Evolutionary conservation across 176 grass and related monocot species (phyloP), one percentile per base, ranked within the genome.

Genomic region (Oryza coarctata): DNA sequence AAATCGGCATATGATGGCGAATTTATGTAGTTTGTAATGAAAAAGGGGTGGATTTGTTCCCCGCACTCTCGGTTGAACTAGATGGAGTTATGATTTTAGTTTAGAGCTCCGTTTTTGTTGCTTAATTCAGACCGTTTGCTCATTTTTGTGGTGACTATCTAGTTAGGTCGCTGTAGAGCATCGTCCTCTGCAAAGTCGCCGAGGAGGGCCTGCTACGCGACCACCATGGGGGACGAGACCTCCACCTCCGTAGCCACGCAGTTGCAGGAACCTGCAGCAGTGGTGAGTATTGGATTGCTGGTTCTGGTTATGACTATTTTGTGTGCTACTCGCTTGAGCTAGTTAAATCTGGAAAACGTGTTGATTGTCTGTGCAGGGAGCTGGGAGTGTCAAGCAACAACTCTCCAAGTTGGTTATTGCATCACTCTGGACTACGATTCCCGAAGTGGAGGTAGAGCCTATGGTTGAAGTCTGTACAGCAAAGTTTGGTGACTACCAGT

Each of bases 401-500:
- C 74, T 99, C 31, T 79, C 93, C 36, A 90, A 68, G 33, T 87
- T 99, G 38, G 84, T 85, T 18, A 76, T 74, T 26, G 73, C 62
- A 22, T 96, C 97, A 27, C 91, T 99, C 71, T 73, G 58, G 23
- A 41, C 73, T 0, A 88, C 89, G 32, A 86, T 99, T 61, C 91
- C 89, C 38, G 85, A 92, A 38, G 78, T 91, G 60, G 80, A 94
- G 71, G 81, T 90, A 66, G 91, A 96, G 50, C 85, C 93, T 1
- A 72, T 95, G 84, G 91, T 99, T 90, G 93, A 90, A 84, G 82
- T 90, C 80, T 95, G 90, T 27, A 85, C 89, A 39, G 85, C 36
- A 49, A 95, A 89, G 66, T 99, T 95, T 71, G 96, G 91, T 15
- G 97, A 99, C 77, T 99, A 99, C 75, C 97, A 99, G 80, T 99